Base-by-base conservation (phyloP, 2,329 filamentous ascomycete genomes). In the Aspergillus quadrilineatus region DNA sequence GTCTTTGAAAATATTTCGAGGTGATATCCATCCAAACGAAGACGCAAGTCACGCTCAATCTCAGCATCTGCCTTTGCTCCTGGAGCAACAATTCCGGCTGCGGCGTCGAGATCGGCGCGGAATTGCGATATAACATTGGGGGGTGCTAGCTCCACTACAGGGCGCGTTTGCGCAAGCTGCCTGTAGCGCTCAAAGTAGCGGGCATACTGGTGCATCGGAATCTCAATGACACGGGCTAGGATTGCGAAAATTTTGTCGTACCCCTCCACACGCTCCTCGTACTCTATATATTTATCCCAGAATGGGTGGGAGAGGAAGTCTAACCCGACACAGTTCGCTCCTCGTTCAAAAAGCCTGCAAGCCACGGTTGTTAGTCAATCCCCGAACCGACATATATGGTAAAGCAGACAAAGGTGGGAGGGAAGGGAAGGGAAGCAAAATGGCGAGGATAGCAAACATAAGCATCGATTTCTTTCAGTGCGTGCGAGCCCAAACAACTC, bases 281-380 rank as follows among this genome's bases (percentile, higher is more conserved):
- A 97, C 71, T 97, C 94, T 62, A 99, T 85, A 69, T 96, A 99
- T 76, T 96, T 97, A 75, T 99, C 94, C 94, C 94, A 99, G 77
- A 99, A 97, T 1, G 92, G 92, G 71, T 97, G 92, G 2, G 92
- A 89, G 30, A 96, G 82, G 70, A 96, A 99, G 75, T 99, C 94
- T 15, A 97, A 82, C 14, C 94, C 94, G 41, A 96, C 92, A 66
- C 85, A 88, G 30, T 83, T 83, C 29, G 91, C 89, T 60, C 89
- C 94, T 63, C 94, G 89, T 73, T 99, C 93, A 70, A 97, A 97
- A 7, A 97, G 83, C 65, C 94, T 99, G 65, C 55, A 46, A 48
- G 37, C 50, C 37, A 51, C 58, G 60, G 1, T 66, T 14, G 61
- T 73, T 80, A 63, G 83, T 80, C 67, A 69, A 55, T n/a, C 26